phyloP scores from a whole-genome alignment of 495 filamentous ascomycete species.

The Bacidia gigantensis region DNA sequence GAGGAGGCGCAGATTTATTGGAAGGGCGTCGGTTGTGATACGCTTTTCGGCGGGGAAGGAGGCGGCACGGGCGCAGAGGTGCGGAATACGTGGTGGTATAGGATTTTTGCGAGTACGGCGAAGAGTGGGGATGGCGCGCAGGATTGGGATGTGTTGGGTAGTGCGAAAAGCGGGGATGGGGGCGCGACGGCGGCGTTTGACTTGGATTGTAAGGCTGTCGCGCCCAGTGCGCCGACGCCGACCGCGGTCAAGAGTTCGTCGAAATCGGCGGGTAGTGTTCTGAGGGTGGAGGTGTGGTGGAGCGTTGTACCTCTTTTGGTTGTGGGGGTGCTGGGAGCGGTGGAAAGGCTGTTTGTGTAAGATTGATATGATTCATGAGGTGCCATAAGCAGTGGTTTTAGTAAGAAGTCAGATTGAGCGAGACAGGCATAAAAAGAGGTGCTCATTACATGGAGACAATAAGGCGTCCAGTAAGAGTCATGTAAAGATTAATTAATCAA shows the following conservation, averaged over 20 bases:
- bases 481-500: background rate
- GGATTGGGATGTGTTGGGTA: background rate
- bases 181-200: background rate
- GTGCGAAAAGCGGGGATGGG: background rate
- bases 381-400: background rate
- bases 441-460: too few species aligned
- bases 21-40: slow-evolving; percentile 59
- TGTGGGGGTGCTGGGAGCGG: background rate
- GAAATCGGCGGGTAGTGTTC: too few species aligned
- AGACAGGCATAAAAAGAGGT: too few species aligned
- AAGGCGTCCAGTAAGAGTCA: too few species aligned
- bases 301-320: too few species aligned
- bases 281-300: too few species aligned
- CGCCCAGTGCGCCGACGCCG: too few species aligned
- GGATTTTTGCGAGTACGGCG: background rate
- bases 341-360: background rate
- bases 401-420: background rate
- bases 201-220: background rate
- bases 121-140: background rate
- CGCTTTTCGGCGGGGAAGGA: slow-evolving; percentile 41
- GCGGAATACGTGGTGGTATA: slow-evolving; percentile 51
- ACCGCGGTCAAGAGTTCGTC: too few species aligned
- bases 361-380: background rate
- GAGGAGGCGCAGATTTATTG: slow-evolving; percentile 70
- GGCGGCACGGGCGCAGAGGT: background rate